These are phyloP conservation scores for Nepenthes alata DNA, from an alignment of 179 eudicot genomes.

Conservation along the genomic window DNA sequence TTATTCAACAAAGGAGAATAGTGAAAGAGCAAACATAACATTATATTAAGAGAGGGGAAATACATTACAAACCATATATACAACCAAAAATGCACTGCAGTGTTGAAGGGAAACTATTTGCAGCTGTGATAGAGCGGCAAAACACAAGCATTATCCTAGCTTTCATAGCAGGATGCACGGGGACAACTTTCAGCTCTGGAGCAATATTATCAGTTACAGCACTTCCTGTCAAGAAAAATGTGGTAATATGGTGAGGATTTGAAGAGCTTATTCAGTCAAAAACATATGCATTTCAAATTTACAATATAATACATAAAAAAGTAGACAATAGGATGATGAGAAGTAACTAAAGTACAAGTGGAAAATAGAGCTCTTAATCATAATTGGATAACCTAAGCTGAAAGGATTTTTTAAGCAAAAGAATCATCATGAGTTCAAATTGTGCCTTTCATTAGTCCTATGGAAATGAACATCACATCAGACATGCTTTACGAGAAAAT, in stretches of 20 bases:
- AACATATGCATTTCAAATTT: neutral
- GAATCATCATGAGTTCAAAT: neutral
- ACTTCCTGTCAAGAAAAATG: constrained; percentile 38
- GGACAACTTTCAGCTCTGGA: constrained; percentile 56
- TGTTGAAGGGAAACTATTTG: constrained; percentile 89
- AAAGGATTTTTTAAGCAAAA: neutral
- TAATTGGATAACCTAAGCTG: neutral
- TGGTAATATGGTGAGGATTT: neutral
- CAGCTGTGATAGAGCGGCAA: constrained; percentile 82
- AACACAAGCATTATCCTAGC: constrained; percentile 65
- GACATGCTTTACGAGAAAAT: too few species aligned
- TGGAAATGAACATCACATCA: neutral
- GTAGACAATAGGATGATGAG: neutral
- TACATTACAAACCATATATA: constrained; percentile 51
- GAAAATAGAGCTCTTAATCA: neutral
- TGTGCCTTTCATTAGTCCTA: neutral
- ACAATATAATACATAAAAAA: neutral
- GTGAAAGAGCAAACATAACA: neutral
- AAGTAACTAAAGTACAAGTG: neutral
- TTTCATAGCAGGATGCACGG: constrained; percentile 65
- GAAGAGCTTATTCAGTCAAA: neutral
- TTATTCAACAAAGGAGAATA: neutral
- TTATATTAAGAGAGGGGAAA: neutral
- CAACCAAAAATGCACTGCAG: constrained; percentile 93
- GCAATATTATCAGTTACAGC: constrained; percentile 54